Evolutionary conservation across 805 yeast genomes (phyloP), one percentile per base, ranked within the genome.

Genomic region (Schwanniomyces polymorphus): DNA sequence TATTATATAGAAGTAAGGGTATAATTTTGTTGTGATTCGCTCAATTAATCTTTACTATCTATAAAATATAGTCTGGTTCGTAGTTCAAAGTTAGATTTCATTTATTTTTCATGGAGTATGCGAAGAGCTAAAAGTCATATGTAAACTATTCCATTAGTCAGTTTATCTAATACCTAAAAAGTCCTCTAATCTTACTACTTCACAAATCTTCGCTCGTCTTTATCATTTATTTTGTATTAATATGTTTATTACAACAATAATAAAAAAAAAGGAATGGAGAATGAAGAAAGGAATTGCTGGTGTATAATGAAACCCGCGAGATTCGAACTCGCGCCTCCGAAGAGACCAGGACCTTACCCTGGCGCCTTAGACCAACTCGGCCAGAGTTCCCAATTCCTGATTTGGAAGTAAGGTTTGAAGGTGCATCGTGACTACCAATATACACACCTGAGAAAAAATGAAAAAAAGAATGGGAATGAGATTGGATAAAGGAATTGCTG

Each of bases 41-140:
- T 26, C 27, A 26, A 26, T 9, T 26, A 26, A 31, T 31, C 35
- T 14, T 31, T 17, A 31, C 34, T 11, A 29, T 31, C 7, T 28
- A 6, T 14, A 28, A 27, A 27, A 27, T 27, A 4, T 28, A 28
- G 18, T 7, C 10, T 14, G 3, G 14, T 27, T 27, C 7, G 7
- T 27, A 27, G 8, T 27, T 77, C 88, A 4, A 83, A 74, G 54
- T 85, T 83, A 51, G n/a, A n/a, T n/a, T n/a, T n/a, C n/a, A n/a
- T n/a, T n/a, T n/a, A n/a, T n/a, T n/a, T n/a, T n/a, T n/a, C n/a
- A n/a, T n/a, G n/a, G n/a, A n/a, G n/a, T n/a, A n/a, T n/a, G n/a
- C n/a, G n/a, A n/a, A n/a, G n/a, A n/a, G n/a, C n/a, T n/a, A n/a
- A n/a, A n/a, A n/a, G n/a, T n/a, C n/a, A n/a, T n/a, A 21, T 21